phyloP scores from a whole-genome alignment of 768 basidiomycete genomes.

The Boletus vermiculosoides region DNA sequence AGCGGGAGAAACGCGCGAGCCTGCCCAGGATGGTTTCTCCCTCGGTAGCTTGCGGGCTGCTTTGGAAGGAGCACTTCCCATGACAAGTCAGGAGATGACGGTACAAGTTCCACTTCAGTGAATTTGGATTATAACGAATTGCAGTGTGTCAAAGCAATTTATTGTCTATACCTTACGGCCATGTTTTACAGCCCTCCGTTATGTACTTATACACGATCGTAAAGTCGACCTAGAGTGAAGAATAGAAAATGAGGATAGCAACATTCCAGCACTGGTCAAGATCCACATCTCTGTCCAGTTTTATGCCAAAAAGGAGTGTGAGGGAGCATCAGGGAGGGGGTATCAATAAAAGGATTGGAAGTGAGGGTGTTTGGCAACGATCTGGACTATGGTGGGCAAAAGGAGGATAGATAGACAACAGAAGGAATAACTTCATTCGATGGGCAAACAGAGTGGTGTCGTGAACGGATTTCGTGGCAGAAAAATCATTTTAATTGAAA shows the following conservation, averaged over 20 bases:
- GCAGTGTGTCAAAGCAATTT: constrained; percentile 15
- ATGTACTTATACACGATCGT: constrained; percentile 40
- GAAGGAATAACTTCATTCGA: constrained; percentile 34
- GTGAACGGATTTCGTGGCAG: constrained; percentile 37
- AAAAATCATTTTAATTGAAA: constrained; percentile 53
- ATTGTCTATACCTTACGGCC: constrained; percentile 35
- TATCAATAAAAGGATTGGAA: constrained; percentile 31
- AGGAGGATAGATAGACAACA: constrained; percentile 34
- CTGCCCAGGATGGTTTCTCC: constrained; percentile 48
- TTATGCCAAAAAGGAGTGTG: constrained; percentile 27
- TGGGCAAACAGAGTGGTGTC: constrained; percentile 39
- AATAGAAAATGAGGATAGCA: constrained; percentile 32
- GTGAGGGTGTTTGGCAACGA: constrained; percentile 23
- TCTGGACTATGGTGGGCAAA: constrained; percentile 25
- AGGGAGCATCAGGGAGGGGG: constrained; percentile 20
- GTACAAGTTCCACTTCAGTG: neutral
- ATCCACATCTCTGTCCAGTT: constrained; percentile 24
- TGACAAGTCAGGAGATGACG: constrained; percentile 22
- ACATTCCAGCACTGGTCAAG: constrained; percentile 33
- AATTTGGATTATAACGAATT: neutral
- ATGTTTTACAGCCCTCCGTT: constrained; percentile 39
- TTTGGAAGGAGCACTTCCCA: constrained; percentile 68
- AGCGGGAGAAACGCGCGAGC: constrained; percentile 37
- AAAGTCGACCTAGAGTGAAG: constrained; percentile 32
- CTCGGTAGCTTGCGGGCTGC: constrained; percentile 55